phyloP scores from a whole-genome alignment of 768 basidiomycete species.

The Sporobolomyces phaffii region DNA sequence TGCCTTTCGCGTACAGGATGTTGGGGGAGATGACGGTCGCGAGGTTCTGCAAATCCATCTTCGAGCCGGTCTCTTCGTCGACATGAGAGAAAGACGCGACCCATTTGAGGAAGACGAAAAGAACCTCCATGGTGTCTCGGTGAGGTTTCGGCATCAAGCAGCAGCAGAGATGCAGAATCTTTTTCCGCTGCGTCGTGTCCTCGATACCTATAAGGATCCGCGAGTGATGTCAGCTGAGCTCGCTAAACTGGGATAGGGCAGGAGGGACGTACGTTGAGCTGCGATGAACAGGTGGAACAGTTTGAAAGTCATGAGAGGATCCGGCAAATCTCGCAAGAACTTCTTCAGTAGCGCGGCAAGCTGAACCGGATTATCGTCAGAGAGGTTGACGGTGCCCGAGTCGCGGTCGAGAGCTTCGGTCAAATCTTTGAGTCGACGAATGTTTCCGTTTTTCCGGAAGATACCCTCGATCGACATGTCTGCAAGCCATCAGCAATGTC shows the following conservation, averaged over 20 bases:
- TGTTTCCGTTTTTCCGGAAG: slow-evolving; percentile 97
- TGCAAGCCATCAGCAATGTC: too few species aligned
- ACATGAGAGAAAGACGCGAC: slow-evolving; percentile 98
- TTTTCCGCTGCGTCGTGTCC: slow-evolving; percentile 67
- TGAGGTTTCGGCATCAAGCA: slow-evolving; percentile 84
- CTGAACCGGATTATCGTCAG: slow-evolving; percentile 93
- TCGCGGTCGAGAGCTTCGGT: slow-evolving; percentile 93
- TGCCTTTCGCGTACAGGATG: slow-evolving; percentile 72
- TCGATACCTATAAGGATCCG: slow-evolving; percentile 57
- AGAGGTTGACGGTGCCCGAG: slow-evolving; percentile 79
- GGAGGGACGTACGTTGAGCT: slow-evolving; percentile 80
- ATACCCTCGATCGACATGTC: slow-evolving; percentile 99
- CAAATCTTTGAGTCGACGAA: slow-evolving; percentile 81
- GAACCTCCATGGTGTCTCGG: slow-evolving; percentile 93
- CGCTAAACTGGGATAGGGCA: background rate
- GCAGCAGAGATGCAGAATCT: slow-evolving; percentile 76
- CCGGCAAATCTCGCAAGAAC: slow-evolving; percentile 91
- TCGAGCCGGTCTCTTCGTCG: slow-evolving; percentile 93
- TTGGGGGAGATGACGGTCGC: slow-evolving; percentile 98
- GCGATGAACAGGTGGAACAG: slow-evolving; percentile 81
- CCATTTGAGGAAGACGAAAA: slow-evolving; percentile 99
- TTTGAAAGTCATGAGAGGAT: slow-evolving; percentile 91
- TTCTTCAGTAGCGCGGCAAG: slow-evolving; percentile 94
- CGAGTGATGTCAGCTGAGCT: background rate
- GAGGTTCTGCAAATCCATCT: slow-evolving; percentile 94